Evolutionary conservation across 202 grass and related monocot species (phyloP), one percentile per base, ranked within the genome.

Genomic region (Brachypodium distachyon): DNA sequence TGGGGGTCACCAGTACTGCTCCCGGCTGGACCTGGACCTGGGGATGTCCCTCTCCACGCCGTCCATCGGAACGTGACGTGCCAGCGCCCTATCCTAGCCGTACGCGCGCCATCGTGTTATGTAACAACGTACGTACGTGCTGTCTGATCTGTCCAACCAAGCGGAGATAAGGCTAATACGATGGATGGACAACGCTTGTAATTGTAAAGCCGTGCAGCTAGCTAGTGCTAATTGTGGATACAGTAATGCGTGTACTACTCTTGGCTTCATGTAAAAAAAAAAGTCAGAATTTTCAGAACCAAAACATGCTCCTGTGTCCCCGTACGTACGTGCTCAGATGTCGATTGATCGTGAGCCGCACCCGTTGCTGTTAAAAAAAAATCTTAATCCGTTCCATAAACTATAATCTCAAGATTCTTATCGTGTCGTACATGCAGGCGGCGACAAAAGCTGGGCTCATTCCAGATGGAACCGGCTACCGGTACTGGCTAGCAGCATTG

Each of bases 21-120:
- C 77, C 9, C 78, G 27, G 4, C 49, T 85, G 36, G 82, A 82
- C 29, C 78, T 89, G 72, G 86, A 89, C 59, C 82, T 85, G 5
- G 70, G 74, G 79, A 90, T 83, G 74, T 86, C 83, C 11, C 62
- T 86, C 47, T 63, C 87, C 1, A 31, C 68, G 12, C 79, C 74
- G 34, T 82, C 82, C 71, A 18, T 84, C 33, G 86, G 86, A 56
- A 84, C 86, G 70, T 81, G 71, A 84, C 61, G 52, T 18, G 23
- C 29, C 22, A n/a, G n/a, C n/a, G n/a, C 44, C n/a, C 12, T 54
- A 13, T 11, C 27, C 12, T 16, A 19, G 3, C 1, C 62, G 16
- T 28, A 26, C 50, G 25, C 56, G n/a, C n/a, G n/a, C n/a, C n/a
- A n/a, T n/a, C n/a, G n/a, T n/a, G n/a, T n/a, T n/a, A n/a, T n/a